phyloP scores from a whole-genome alignment of 2,329 filamentous ascomycete species.

The Aspergillus novofumigatus region DNA sequence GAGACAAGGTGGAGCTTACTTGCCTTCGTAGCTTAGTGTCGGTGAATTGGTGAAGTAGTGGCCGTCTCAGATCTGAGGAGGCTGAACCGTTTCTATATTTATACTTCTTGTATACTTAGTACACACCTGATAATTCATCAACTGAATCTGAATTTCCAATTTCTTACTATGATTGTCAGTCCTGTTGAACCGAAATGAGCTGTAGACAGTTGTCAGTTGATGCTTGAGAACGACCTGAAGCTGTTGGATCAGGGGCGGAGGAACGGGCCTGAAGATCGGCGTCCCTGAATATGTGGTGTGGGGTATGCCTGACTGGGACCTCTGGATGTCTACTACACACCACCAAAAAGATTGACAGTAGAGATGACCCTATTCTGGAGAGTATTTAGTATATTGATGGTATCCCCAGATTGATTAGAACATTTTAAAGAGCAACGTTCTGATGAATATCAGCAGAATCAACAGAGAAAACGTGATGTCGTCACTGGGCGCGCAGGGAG shows the following conservation, averaged over 20 bases:
- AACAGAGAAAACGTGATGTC: conserved; percentile 4
- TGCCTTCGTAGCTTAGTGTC: background rate
- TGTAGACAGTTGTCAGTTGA: background rate
- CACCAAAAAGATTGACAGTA: background rate
- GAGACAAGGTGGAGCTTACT: background rate
- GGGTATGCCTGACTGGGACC: background rate
- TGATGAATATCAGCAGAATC: background rate
- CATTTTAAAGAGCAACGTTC: background rate
- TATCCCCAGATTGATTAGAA: background rate
- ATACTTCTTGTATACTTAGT: background rate
- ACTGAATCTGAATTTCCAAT: background rate
- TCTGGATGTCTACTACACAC: background rate
- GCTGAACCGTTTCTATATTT: too few species aligned
- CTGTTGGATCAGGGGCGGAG: background rate
- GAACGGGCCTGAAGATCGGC: background rate
- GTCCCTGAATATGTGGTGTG: background rate
- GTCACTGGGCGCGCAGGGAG: conserved; percentile 2
- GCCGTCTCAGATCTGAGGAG: background rate
- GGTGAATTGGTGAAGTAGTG: background rate
- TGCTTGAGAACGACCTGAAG: background rate
- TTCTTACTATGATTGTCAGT: background rate
- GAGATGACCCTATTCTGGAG: too few species aligned
- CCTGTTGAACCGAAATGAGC: background rate
- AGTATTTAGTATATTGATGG: too few species aligned
- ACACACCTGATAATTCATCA: background rate